phyloP scores from a whole-genome alignment of 1,139 yeast genomes.

The Pneumocystis murina region DNA sequence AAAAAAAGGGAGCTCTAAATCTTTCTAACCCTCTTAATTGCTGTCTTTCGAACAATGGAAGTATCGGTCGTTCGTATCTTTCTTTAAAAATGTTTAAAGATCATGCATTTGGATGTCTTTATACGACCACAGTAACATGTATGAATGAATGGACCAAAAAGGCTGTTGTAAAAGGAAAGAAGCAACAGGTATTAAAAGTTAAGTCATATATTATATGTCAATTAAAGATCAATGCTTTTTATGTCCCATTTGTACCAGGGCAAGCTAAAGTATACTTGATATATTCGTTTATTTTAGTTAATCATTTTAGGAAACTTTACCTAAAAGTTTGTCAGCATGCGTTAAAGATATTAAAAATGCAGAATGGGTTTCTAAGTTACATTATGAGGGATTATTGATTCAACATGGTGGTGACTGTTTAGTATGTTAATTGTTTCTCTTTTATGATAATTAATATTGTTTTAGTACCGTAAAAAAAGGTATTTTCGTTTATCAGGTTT shows the following conservation, averaged over 20 bases:
- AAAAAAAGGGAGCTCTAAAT: neutral
- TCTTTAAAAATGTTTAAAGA: slow-evolving; percentile 6
- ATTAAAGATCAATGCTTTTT: slow-evolving; percentile 7
- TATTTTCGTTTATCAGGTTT: slow-evolving; percentile 47
- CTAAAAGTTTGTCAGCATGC: slow-evolving; percentile 11
- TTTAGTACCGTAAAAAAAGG: slow-evolving; percentile 43
- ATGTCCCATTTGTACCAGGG: slow-evolving; percentile 8
- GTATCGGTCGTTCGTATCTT: slow-evolving; percentile 9
- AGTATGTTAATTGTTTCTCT: neutral
- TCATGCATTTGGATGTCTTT: slow-evolving; percentile 10
- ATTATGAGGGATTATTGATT: slow-evolving; percentile 46
- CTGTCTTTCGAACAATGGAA: slow-evolving; percentile 9
- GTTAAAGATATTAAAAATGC: slow-evolving; percentile 11
- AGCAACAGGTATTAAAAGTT: slow-evolving; percentile 1
- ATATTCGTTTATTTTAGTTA: neutral
- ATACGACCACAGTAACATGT: slow-evolving; percentile 7
- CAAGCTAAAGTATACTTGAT: neutral
- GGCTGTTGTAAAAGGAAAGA: slow-evolving; percentile 6
- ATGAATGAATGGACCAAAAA: slow-evolving; percentile 17
- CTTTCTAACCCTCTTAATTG: slow-evolving; percentile 1
- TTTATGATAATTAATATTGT: neutral
- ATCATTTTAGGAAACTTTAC: slow-evolving; percentile 5
- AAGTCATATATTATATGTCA: slow-evolving; percentile 11
- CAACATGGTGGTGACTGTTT: slow-evolving; percentile 74
- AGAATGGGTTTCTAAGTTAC: slow-evolving; percentile 13